Evolutionary conservation across 1,139 yeast genomes (phyloP), one percentile per base, ranked within the genome.

Genomic region (Meyerozyma athensensis): DNA sequence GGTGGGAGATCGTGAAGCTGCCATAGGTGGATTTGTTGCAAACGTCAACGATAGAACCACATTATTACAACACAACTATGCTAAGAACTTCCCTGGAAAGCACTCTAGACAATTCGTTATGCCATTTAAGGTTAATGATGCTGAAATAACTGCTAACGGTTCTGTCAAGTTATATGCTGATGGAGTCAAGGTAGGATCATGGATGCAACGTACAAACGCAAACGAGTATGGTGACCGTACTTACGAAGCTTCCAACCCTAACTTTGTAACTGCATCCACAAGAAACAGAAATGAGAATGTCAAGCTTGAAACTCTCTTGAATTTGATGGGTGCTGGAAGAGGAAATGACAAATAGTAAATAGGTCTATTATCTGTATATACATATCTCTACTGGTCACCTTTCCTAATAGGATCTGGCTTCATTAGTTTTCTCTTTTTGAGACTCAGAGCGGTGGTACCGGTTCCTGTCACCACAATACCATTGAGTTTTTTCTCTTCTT

Each of bases 1-100:
- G 33, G 65, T 83, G 30, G 72, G 67, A 36, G 61, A 65, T 34
- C 66, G 73, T 42, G 72, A 69, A 37, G 81, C 80, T 20, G 90
- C 86, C 7, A 61, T 74, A 55, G 47, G 38, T 10, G 37, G 37
- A 14, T 35, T 39, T 19, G 21, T 38, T 9, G 36, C 33, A 13
- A 36, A 40, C 7, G 38, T 47, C 4, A 61, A 59, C 43, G 74
- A 68, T 39, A 59, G 69, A 41, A 58, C 65, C 20, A 58, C 61
- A 21, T 51, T 61, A 28, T 65, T 68, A 46, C 75, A 68, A 47
- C 54, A 57, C 40, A 69, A 69, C 50, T 70, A 59, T 49, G 55
- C 69, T 37, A 63, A 56, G 43, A 67, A 64, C 45, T 59, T 55
- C 36, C 71, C 74, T 19, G 74, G 73, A 4, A 68, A 60, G 43